Base-by-base conservation (phyloP, 352 stramenopile genomes). In the Phytophthora rubi region DNA sequence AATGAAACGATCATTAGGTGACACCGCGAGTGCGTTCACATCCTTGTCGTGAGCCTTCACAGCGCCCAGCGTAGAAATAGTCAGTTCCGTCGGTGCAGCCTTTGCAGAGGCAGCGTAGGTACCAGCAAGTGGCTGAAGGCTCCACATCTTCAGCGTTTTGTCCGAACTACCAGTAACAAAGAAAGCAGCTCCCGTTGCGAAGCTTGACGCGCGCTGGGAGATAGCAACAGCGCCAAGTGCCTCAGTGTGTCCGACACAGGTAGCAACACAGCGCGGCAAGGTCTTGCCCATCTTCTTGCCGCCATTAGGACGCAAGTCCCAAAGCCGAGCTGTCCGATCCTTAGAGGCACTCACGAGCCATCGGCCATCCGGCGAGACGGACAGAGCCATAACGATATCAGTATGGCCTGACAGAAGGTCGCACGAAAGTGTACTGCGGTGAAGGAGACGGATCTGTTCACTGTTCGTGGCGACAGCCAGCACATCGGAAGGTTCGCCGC, bases 61-160 rank as follows among this genome's bases (percentile, higher is more conserved):
- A 12, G 82, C 90, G 53, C 75, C 82, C 70, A 94, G 68, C 56
- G 79, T 79, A 45, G 89, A 79, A 49, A 83, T 80, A 53, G 82
- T 73, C 71, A 87, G 69, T 54, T 94, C 71, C 45, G 56, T 35
- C 16, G 53, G 54, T 21, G 42, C 33, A 45, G 65, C 52, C 49
- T 85, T 83, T 37, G 82, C 79, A 70, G 77, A 62, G 13, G 69
- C 59, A 53, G 62, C 70, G 65, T 93, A 92, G 16, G 64, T 61
- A 6, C 54, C 66, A 18, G 79, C 73, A 33, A 93, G 86, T 60
- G 74, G 82, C 81, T 90, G 85, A 18, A 99, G 76, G 62, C 93
- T 95, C 97, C 97, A 99, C 78, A 98, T 86, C 82, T 99, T 99
- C 26, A 99, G 83, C 37, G 98, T 99, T 76, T 97, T 93, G 86